Percentiles rank a stretch among this genome's conserved stretches.
These are phyloP conservation scores for Globisporangium emineosum DNA, from an alignment of 352 stramenopile species.

Conservation along the genomic window DNA sequence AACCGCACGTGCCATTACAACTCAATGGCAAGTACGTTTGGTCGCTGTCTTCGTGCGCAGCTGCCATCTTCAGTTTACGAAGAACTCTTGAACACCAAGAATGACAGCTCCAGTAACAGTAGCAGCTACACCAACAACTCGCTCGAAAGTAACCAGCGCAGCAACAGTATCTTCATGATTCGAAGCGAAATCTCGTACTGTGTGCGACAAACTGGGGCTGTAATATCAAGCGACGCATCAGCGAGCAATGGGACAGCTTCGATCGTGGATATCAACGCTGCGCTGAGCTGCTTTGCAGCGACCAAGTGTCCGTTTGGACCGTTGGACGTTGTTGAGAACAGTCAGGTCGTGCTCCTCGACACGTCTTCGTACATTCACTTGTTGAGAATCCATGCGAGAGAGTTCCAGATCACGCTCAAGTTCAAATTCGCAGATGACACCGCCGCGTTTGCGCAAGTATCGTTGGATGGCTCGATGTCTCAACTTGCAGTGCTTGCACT, in stretches of 20 bases:
- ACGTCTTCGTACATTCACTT: constrained; percentile 20
- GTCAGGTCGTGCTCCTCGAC: constrained; percentile 10
- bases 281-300: constrained; percentile 17
- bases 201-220: not conserved
- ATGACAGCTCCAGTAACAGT: not conserved
- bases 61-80: constrained; percentile 1
- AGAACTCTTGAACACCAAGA: not conserved
- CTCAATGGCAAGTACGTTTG: constrained; percentile 12
- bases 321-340: constrained; percentile 12
- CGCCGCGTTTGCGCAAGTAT: not conserved
- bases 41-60: constrained; percentile 14
- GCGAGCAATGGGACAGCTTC: not conserved
- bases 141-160: not conserved
- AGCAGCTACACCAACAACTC: not conserved
- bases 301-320: constrained; percentile 24
- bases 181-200: constrained; percentile 11
- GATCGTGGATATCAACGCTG: constrained; percentile 5
- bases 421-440: constrained; percentile 8
- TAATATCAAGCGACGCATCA: not conserved
- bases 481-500: not conserved
- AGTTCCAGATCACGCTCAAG: constrained; percentile 13
- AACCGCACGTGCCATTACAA: constrained; percentile 19
- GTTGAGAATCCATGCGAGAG: constrained; percentile 5
- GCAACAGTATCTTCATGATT: constrained; percentile 4
- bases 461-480: constrained; percentile 1